These are phyloP conservation scores for Pestalotiopsis sp. DNA, from an alignment of 2,329 filamentous ascomycete species.

Conservation along the genomic window DNA sequence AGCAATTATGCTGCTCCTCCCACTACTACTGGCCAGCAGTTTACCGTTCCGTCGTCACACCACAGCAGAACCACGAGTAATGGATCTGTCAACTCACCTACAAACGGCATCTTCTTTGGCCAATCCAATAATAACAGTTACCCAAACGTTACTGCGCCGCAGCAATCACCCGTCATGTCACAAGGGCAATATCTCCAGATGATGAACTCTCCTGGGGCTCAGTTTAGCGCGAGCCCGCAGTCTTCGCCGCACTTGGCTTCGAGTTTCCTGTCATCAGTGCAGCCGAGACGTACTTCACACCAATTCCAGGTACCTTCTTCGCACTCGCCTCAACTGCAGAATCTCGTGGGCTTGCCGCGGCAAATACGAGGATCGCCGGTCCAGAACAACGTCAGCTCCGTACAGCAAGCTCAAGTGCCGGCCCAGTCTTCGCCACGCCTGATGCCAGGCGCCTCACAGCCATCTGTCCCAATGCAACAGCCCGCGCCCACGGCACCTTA, in stretches of 20 bases:
- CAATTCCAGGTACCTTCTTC: slow-evolving; percentile 1
- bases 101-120: neutral
- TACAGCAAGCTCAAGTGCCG: slow-evolving; percentile 4
- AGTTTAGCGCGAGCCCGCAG: neutral
- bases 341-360: neutral
- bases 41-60: neutral
- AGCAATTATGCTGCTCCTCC: neutral
- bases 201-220: neutral
- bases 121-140: neutral
- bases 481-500: neutral
- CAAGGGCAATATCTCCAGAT: slow-evolving; percentile 7
- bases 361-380: slow-evolving; percentile 12
- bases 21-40: neutral
- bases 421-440: neutral
- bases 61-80: neutral
- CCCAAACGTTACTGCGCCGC: neutral
- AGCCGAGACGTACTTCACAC: slow-evolving; percentile 13
- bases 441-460: neutral
- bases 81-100: neutral
- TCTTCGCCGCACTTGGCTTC: neutral
- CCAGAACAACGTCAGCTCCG: slow-evolving; percentile 9
- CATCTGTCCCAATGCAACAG: neutral
- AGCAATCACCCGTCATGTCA: neutral
- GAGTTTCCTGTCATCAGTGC: neutral
- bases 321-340: slow-evolving; percentile 14